Conservation (phyloP, 2,329 filamentous ascomycete species). For the Graphilbum sp. region DNA sequence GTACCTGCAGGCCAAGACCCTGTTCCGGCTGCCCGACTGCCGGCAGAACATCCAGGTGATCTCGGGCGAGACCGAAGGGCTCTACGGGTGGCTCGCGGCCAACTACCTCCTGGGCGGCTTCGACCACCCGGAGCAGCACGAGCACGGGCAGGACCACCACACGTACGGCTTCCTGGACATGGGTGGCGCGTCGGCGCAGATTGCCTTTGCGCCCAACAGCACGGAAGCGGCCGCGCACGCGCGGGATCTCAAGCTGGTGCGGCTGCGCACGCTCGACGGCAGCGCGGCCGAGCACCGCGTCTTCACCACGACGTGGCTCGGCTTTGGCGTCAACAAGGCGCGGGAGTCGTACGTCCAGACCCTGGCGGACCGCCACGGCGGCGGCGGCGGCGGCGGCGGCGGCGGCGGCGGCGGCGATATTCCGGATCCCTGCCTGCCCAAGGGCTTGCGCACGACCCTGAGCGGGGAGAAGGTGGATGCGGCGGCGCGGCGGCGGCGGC, state of each 20-base stretch:
- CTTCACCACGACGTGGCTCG: slow-evolving; percentile 92
- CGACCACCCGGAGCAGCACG: slow-evolving; percentile 55
- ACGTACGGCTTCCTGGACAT: slow-evolving; percentile 98
- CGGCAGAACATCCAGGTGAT: slow-evolving; percentile 83
- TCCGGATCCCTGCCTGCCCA: slow-evolving; percentile 81
- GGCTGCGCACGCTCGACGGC: slow-evolving; percentile 72
- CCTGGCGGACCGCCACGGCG: slow-evolving; percentile 50
- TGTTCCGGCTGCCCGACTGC: slow-evolving; percentile 83
- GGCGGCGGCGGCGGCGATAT: slow-evolving; percentile 42
- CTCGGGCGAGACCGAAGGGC: slow-evolving; percentile 80
- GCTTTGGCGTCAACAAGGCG: slow-evolving; percentile 92
- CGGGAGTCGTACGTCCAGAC: slow-evolving; percentile 68
- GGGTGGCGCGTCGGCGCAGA: slow-evolving; percentile 94
- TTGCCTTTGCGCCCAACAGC: slow-evolving; percentile 86
- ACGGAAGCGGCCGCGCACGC: slow-evolving; percentile 85
- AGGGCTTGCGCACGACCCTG: slow-evolving; percentile 56
- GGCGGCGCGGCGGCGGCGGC: slow-evolving; percentile 19
- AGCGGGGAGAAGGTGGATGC: slow-evolving; percentile 30
- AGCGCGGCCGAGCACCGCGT: slow-evolving; percentile 65
- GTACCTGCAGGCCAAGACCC: slow-evolving; percentile 60
- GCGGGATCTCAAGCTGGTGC: slow-evolving; percentile 72
- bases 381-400: slow-evolving; percentile 22
- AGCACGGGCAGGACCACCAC: slow-evolving; percentile 74
- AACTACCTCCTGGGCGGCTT: slow-evolving; percentile 93
- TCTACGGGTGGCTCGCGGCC: slow-evolving; percentile 95